phyloP scores from a whole-genome alignment of 305 asterid species.

The Petunia hybrid region DNA sequence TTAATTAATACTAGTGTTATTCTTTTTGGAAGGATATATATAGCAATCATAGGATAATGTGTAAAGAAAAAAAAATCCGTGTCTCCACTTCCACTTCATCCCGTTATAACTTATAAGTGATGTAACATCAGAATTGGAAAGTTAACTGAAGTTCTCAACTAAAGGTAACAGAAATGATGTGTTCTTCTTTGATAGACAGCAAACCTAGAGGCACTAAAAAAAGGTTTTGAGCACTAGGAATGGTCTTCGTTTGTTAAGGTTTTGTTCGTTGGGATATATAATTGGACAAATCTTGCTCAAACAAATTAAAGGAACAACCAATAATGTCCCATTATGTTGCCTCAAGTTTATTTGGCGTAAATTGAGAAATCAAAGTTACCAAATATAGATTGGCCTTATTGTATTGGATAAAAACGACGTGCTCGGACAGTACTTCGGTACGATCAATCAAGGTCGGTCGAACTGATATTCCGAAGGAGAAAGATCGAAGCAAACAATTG shows the following conservation, averaged over 20 bases:
- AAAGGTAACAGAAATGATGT: background rate
- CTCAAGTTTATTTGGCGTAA: background rate
- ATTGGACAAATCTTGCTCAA: constrained; percentile 11
- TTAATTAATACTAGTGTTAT: background rate
- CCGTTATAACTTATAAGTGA: background rate
- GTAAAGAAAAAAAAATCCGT: background rate
- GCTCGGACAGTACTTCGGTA: no score
- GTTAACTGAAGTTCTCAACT: background rate
- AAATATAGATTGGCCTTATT: background rate
- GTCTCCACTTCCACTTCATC: background rate
- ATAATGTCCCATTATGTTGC: background rate
- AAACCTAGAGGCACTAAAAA: constrained; percentile 6
- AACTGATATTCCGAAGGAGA: no score
- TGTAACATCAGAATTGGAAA: constrained; percentile 10
- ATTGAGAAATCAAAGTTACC: background rate
- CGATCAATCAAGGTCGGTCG: no score
- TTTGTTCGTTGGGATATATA: background rate
- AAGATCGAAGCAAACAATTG: no score
- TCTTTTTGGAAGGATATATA: background rate
- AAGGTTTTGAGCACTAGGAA: background rate
- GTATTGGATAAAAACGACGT: no score
- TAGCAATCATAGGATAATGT: background rate
- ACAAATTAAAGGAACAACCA: background rate
- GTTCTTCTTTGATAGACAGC: constrained; percentile 29
- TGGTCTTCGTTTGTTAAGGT: constrained; percentile 14